Evolutionary conservation across 257 asterid genomes (phyloP).

Genomic region (Capsicum pubescens): DNA sequence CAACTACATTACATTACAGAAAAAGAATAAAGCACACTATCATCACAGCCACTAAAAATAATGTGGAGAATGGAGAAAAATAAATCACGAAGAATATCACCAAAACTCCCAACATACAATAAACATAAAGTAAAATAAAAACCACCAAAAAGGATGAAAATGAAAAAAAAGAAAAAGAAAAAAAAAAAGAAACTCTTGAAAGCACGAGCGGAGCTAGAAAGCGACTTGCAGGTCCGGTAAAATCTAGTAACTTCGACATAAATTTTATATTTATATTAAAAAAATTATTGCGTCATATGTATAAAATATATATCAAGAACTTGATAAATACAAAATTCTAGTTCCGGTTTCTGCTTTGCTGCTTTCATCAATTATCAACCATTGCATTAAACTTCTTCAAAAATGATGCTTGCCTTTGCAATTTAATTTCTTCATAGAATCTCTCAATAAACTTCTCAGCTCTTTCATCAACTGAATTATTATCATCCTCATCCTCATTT

Average conservation of each 20-base stretch:
- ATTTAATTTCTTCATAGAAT: constrained; percentile 75
- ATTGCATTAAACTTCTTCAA: constrained; percentile 33
- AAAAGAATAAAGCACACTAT: neutral
- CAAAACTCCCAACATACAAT: neutral
- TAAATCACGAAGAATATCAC: neutral
- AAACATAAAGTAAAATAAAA: neutral
- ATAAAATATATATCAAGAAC: too few relatives aligned
- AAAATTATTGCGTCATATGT: too few relatives aligned
- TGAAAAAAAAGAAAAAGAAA: neutral
- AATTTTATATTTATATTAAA: too few relatives aligned
- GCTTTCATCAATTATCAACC: constrained; percentile 25
- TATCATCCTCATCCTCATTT: constrained; percentile 2
- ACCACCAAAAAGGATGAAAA: neutral
- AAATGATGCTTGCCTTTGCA: constrained; percentile 52
- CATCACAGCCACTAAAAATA: neutral
- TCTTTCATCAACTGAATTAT: constrained; percentile 70
- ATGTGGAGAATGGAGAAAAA: neutral
- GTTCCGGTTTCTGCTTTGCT: accelerated
- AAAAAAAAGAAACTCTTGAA: too few relatives aligned
- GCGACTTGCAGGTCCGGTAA: neutral
- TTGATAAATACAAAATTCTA: neutral
- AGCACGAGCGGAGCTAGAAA: too few relatives aligned
- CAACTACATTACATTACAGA: neutral
- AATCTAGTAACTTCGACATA: neutral
- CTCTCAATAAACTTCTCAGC: constrained; percentile 79